These are phyloP conservation scores for Dendrobium nobile DNA, from an alignment of 106 monocot genomes.

Conservation along the genomic window DNA sequence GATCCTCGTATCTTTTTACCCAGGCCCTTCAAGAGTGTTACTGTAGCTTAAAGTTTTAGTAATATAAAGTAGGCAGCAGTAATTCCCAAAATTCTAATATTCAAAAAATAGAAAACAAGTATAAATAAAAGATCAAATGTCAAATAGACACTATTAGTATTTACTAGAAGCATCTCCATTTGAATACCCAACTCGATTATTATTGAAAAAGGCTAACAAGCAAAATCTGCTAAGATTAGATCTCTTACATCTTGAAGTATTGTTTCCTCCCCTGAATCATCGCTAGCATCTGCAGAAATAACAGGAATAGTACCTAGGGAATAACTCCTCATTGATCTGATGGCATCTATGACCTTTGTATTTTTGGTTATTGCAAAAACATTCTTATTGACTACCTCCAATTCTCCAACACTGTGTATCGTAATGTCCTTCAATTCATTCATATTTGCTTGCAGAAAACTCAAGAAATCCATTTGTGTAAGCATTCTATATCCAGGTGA, in stretches of 20 bases:
- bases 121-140: too few species aligned
- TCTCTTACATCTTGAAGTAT: constrained; percentile 38
- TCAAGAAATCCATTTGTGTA: constrained; percentile 70
- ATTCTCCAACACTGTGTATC: constrained; percentile 20
- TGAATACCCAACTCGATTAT: background rate
- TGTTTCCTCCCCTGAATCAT: constrained; percentile 5
- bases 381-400: constrained; percentile 35
- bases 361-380: constrained; percentile 41
- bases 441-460: constrained; percentile 25
- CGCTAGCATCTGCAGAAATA: constrained; percentile 23
- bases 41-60: too few species aligned
- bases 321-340: constrained; percentile 47
- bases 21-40: too few species aligned
- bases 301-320: constrained; percentile 49
- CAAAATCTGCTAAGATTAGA: background rate
- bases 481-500: constrained; percentile 82
- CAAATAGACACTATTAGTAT: too few species aligned
- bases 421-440: constrained; percentile 39
- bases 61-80: too few species aligned
- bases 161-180: background rate
- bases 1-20: too few species aligned
- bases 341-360: constrained; percentile 37
- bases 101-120: too few species aligned
- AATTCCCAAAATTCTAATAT: too few species aligned
- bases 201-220: background rate